phyloP scores from a whole-genome alignment of 306 rosid genomes.

The Albizia julibrissin region DNA sequence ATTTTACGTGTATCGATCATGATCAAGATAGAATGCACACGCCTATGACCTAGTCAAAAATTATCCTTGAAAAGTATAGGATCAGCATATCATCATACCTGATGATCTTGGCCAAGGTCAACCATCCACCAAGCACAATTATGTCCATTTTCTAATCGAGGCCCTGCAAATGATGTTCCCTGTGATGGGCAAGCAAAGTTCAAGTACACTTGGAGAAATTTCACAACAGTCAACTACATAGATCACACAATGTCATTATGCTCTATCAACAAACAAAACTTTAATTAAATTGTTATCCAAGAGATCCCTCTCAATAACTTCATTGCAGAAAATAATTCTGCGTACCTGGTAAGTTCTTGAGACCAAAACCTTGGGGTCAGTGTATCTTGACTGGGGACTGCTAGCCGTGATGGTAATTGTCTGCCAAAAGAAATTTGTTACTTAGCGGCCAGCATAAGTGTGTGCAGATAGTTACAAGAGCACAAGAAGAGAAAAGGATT shows the following conservation, averaged over 20 bases:
- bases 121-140: constrained; percentile 88
- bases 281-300: no score
- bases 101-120: constrained; percentile 83
- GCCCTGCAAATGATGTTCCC: constrained; percentile 97
- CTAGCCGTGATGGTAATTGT: constrained; percentile 71
- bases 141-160: constrained; percentile 75
- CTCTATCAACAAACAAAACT: no score
- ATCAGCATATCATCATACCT: constrained; percentile 50
- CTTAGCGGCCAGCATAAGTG: neutral
- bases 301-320: no score
- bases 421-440: constrained; percentile 43
- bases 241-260: no score
- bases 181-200: constrained; percentile 40
- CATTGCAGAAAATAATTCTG: neutral
- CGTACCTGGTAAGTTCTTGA: constrained; percentile 87
- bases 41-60: neutral
- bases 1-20: neutral
- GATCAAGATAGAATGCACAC: neutral
- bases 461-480: constrained; percentile 4
- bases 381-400: constrained; percentile 85
- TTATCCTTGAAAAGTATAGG: neutral
- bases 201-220: constrained; percentile 21
- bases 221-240: neutral
- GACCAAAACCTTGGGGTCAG: constrained; percentile 92
- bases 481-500: neutral